A percentile compares a stretch with the other conserved stretches of the same genome.
phyloP scores from a whole-genome alignment of 768 basidiomycete species.

The Amanita phalloides region DNA sequence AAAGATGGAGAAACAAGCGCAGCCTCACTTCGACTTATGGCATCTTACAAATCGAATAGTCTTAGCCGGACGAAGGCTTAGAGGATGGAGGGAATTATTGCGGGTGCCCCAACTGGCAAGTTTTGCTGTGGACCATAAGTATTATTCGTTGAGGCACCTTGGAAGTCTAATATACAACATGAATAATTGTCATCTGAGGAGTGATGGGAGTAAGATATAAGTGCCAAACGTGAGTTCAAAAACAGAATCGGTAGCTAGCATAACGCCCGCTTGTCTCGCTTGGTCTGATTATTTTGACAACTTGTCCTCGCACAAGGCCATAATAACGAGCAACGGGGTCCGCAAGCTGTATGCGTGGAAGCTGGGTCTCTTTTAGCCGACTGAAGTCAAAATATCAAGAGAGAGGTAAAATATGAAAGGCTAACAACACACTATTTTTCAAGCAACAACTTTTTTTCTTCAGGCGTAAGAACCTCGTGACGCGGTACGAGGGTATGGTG shows the following conservation, averaged over 20 bases:
- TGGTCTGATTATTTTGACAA: constrained; percentile 95
- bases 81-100: neutral
- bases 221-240: constrained; percentile 25
- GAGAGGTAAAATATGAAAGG: constrained; percentile 3
- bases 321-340: constrained; percentile 99
- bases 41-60: neutral
- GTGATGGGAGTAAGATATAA: neutral
- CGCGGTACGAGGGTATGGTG: constrained; percentile 91
- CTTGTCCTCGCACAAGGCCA: constrained; percentile 89
- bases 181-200: neutral
- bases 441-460: constrained; percentile 80
- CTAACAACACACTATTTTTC: constrained; percentile 76
- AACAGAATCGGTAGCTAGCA: constrained; percentile 87
- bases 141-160: neutral
- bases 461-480: constrained; percentile 77
- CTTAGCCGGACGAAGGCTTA: neutral
- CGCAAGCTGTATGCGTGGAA: constrained; percentile 91
- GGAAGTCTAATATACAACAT: constrained; percentile 1
- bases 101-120: neutral
- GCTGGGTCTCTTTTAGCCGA: constrained; percentile 94
- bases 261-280: constrained; percentile 95
- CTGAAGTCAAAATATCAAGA: constrained; percentile 30
- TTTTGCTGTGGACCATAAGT: neutral
- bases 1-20: neutral
- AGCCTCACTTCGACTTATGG: neutral